These are phyloP conservation scores for Sophora flavescens DNA, from an alignment of 306 rosid species.

Conservation along the genomic window DNA sequence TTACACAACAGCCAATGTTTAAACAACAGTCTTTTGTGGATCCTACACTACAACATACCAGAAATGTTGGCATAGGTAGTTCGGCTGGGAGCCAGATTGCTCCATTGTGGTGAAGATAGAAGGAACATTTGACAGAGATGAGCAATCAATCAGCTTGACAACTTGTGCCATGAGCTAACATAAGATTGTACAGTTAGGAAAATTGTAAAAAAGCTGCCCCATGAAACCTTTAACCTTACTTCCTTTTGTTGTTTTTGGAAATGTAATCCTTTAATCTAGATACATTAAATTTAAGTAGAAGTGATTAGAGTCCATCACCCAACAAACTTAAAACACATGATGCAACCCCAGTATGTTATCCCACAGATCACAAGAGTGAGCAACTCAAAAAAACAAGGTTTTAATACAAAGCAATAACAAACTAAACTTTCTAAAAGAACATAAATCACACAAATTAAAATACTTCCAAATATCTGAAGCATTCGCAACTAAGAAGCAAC, in stretches of 20 bases:
- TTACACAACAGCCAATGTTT: conserved; percentile 46
- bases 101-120: conserved; percentile 49
- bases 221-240: conserved; percentile 31
- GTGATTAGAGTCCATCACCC: too few relatives aligned
- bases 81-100: conserved; percentile 50
- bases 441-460: too few relatives aligned
- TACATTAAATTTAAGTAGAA: too few relatives aligned
- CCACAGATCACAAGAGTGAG: too few relatives aligned
- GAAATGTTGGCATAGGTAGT: conserved; percentile 47
- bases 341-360: too few relatives aligned
- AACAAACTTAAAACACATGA: too few relatives aligned
- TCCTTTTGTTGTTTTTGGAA: conserved; percentile 31
- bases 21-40: conserved; percentile 48
- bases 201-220: conserved; percentile 34
- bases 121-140: conserved; percentile 53
- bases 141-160: conserved; percentile 37
- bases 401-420: too few relatives aligned
- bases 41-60: conserved; percentile 40
- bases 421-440: too few relatives aligned
- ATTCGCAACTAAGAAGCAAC: too few relatives aligned
- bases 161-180: conserved; percentile 42
- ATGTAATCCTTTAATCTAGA: conserved; percentile 12
- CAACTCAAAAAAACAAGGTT: too few relatives aligned
- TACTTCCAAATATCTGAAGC: too few relatives aligned
- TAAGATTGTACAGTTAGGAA: conserved; percentile 49